Percentiles rank a stretch among this genome's conserved stretches.
These are phyloP conservation scores for Cyberlindnera maritima DNA, from an alignment of 805 yeast genomes.

Conservation along the genomic window DNA sequence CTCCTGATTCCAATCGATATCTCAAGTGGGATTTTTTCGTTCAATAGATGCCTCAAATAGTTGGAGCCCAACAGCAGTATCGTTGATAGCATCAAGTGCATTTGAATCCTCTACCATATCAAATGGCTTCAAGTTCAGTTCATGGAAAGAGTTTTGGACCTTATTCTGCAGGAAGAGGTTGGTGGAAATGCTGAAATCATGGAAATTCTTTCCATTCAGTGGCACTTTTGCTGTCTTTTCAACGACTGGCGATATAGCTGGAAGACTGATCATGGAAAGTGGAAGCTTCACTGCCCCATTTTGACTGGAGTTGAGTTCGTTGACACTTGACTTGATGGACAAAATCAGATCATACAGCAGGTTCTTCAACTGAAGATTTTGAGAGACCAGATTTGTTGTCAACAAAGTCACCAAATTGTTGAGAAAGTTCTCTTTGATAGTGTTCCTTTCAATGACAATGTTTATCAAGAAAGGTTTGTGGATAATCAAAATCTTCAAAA, in stretches of 20 bases:
- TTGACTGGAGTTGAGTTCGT: conserved; percentile 28
- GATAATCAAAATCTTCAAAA: conserved; percentile 54
- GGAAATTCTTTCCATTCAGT: conserved; percentile 16
- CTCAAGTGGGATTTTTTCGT: conserved; percentile 39
- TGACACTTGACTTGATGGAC: conserved; percentile 42
- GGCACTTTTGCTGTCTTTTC: not conserved
- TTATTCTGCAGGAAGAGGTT: conserved; percentile 30
- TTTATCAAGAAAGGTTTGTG: conserved; percentile 51
- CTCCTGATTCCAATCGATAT: no score
- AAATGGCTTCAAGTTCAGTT: conserved; percentile 45
- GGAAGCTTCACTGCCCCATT: conserved; percentile 27
- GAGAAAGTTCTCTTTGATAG: conserved; percentile 44
- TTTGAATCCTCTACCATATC: conserved; percentile 59
- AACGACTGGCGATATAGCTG: conserved; percentile 21
- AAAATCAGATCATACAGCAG: conserved; percentile 57
- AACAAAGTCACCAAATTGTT: conserved; percentile 45
- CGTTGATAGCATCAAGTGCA: conserved; percentile 45
- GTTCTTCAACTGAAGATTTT: conserved; percentile 49
- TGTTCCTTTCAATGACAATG: conserved; percentile 41
- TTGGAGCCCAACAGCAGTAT: conserved; percentile 51
- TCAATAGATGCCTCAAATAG: conserved; percentile 52
- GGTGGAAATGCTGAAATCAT: conserved; percentile 18
- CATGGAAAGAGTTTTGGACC: conserved; percentile 30
- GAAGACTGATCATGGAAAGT: conserved; percentile 23
- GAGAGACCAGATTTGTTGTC: conserved; percentile 40